Percentiles rank a stretch among this genome's conserved stretches.
phyloP scores from a whole-genome alignment of 345 rosid species.

The Crucihimalaya himalaica region DNA sequence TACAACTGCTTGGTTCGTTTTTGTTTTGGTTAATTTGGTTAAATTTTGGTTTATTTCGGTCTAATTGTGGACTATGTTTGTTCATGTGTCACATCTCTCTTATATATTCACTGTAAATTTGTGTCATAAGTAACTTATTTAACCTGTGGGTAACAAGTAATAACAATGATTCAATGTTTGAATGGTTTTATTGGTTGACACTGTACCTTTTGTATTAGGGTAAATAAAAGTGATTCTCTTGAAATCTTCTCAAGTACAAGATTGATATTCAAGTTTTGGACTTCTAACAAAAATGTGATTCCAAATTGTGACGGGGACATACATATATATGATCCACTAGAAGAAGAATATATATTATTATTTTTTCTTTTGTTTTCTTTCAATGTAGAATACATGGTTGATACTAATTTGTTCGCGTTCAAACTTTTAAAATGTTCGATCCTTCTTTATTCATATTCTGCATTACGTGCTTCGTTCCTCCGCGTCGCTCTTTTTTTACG shows the following conservation, averaged over 20 bases:
- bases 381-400: background rate
- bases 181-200: background rate
- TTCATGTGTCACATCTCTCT: background rate
- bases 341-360: conserved; percentile 12
- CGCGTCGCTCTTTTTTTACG: conserved; percentile 36
- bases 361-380: background rate
- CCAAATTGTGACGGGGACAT: conserved; percentile 1
- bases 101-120: background rate
- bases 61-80: background rate
- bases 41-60: no score
- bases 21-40: background rate
- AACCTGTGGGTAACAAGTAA: conserved; percentile 6
- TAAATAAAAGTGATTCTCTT: background rate
- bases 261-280: conserved; percentile 30
- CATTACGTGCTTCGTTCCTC: conserved; percentile 36
- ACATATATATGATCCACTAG: conserved; percentile 22
- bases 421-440: conserved; percentile 14
- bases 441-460: conserved; percentile 13
- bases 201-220: background rate
- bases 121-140: conserved; percentile 5
- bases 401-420: conserved; percentile 14
- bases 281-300: conserved; percentile 5
- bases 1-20: background rate
- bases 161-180: background rate
- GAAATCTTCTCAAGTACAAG: background rate